Conservation (phyloP, 2,329 filamentous ascomycete genomes). For the Ophiostoma quercus region DNA sequence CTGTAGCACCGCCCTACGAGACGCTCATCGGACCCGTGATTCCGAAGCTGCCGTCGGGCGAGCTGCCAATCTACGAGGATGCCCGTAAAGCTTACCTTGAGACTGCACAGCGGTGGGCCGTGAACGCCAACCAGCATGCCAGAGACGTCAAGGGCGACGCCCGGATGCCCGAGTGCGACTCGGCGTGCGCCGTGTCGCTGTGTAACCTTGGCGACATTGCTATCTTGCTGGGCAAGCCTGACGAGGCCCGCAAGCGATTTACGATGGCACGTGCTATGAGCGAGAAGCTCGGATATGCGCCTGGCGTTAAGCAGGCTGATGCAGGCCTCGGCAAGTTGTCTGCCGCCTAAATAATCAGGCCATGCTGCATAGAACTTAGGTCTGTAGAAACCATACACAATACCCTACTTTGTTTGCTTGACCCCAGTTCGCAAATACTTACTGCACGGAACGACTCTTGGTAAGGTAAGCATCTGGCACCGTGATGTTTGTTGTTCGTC, state of each 20-base stretch:
- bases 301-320: constrained; percentile 50
- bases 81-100: constrained; percentile 59
- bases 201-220: constrained; percentile 83
- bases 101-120: constrained; percentile 71
- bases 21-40: constrained; percentile 31
- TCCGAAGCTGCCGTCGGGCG: constrained; percentile 13
- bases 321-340: constrained; percentile 39
- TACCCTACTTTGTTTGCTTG: neutral
- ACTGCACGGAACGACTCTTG: neutral
- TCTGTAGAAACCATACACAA: neutral
- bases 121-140: constrained; percentile 66
- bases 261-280: constrained; percentile 61
- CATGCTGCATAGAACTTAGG: neutral
- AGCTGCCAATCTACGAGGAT: constrained; percentile 28
- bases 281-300: constrained; percentile 47
- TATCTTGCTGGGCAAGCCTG: constrained; percentile 62
- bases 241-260: constrained; percentile 63
- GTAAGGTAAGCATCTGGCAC: too few relatives aligned
- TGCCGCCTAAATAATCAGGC: neutral
- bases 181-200: constrained; percentile 76
- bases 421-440: neutral
- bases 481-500: too few relatives aligned
- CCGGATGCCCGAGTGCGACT: constrained; percentile 72
- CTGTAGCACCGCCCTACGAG: constrained; percentile 36
- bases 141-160: constrained; percentile 59